Conservation (phyloP, 192 early-diverging fungal species). For the Rhizoclosmatium sp. region DNA sequence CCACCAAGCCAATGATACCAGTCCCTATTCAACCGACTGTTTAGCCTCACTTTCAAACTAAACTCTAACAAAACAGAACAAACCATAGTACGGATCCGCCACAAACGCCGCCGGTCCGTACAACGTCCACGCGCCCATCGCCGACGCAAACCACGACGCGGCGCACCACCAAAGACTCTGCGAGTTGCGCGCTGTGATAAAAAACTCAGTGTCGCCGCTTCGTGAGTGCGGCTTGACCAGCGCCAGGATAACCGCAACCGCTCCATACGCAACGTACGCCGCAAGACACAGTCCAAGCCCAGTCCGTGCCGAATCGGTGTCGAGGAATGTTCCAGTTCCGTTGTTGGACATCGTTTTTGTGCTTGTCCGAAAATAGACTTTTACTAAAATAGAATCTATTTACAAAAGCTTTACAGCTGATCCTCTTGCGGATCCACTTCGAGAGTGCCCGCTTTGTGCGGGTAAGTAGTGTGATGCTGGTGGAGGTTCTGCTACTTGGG, state of each 20-base stretch:
- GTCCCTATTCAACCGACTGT: constrained; percentile 14
- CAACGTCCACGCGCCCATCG: constrained; percentile 52
- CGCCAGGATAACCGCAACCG: constrained; percentile 16
- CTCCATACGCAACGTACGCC: constrained; percentile 23
- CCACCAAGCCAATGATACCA: constrained; percentile 53
- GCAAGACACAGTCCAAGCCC: constrained; percentile 22
- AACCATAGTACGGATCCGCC: constrained; percentile 43
- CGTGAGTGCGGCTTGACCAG: background rate
- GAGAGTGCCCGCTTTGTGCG: no score
- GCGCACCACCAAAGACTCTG: constrained; percentile 42
- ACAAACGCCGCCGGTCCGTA: constrained; percentile 26
- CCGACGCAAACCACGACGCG: constrained; percentile 52
- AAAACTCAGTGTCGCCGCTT: constrained; percentile 44
- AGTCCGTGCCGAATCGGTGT: background rate
- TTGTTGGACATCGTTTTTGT: no score
- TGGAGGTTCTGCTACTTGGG: no score
- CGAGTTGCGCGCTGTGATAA: constrained; percentile 55
- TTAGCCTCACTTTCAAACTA: background rate
- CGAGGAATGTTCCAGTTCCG: constrained; percentile 20
- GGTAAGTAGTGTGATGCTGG: no score
- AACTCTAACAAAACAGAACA: background rate
- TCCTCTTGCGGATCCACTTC: no score
- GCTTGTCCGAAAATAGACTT: no score
- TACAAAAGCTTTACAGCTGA: no score
- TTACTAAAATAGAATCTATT: no score